These are phyloP conservation scores for Hyphopichia burtonii DNA, from an alignment of 1,139 yeast species.

Conservation along the genomic window DNA sequence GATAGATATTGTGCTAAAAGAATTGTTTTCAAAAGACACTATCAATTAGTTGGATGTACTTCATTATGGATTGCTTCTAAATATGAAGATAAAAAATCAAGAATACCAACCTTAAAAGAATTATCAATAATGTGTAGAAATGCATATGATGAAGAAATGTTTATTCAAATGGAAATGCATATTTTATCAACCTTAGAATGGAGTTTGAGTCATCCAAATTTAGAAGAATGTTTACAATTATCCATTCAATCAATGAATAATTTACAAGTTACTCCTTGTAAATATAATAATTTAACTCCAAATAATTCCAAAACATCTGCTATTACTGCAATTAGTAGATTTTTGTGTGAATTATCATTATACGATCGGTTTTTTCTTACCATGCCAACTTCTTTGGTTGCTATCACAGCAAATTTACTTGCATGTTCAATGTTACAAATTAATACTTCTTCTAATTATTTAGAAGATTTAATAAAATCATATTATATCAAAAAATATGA, in stretches of 20 bases:
- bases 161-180: constrained; percentile 93
- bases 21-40: constrained; percentile 88
- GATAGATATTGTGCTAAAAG: constrained; percentile 92
- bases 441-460: constrained; percentile 34
- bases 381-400: constrained; percentile 60
- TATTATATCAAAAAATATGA: constrained; percentile 4
- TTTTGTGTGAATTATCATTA: constrained; percentile 72
- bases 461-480: constrained; percentile 24
- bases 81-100: constrained; percentile 81
- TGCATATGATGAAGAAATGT: constrained; percentile 87
- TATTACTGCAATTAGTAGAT: constrained; percentile 58
- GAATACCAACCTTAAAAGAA: constrained; percentile 81
- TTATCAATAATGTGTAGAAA: constrained; percentile 77
- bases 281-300: constrained; percentile 18
- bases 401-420: constrained; percentile 67
- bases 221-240: constrained; percentile 62
- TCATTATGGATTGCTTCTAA: constrained; percentile 95
- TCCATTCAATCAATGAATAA: constrained; percentile 33
- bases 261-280: constrained; percentile 29
- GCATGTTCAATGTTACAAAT: constrained; percentile 66
- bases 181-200: constrained; percentile 82
- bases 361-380: constrained; percentile 69
- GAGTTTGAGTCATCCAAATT: constrained; percentile 64
- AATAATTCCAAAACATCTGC: constrained; percentile 40
- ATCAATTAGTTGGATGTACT: constrained; percentile 89